Base-by-base conservation (phyloP, 2,329 filamentous ascomycete genomes). In the Colletotrichum magnum region DNA sequence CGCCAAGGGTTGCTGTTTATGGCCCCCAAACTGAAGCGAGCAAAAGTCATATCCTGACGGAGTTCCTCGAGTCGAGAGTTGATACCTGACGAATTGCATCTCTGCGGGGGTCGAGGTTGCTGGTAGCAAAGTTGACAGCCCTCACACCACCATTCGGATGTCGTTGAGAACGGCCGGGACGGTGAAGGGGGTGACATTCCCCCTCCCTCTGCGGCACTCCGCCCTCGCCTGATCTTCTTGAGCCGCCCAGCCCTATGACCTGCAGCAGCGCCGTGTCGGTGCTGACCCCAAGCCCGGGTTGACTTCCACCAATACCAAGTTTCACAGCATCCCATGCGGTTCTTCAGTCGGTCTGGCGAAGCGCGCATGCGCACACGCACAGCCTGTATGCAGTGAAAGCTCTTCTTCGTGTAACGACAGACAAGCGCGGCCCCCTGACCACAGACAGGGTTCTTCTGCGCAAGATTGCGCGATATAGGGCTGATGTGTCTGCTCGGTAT, bases 181-280 rank as follows among this genome's bases (percentile, higher is more conserved):
- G 50, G 13, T 15, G 41, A 26, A 36, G 24, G 50, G 24, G 58
- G 56, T 66, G 43, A 18, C 26, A 57, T 45, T 10, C 36, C 1
- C 18, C 63, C 57, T 21, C 21, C 54, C 18, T 50, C 28, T 13
- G 36, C 28, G 21, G 16, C 36, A 53, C 3, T 36, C n/a, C 21
- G 28, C 48, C 58, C 39, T 62, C 6, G 43, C 43, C 59, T 51
- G 43, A 28, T 36, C 58, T 62, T 47, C 47, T 68, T 48, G 48
- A 58, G 65, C 60, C 54, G 62, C 56, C 54, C 56, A 69, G 66
- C 66, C 66, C 62, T 69, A 69, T 10, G 24, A 47, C 43, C 50
- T 60, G 66, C 62, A 66, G 56, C 18, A 32, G 7, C 10, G 6
- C 24, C 21, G 43, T 26, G 13, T 41, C 16, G 21, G 39, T 54